Evolutionary conservation across 495 filamentous ascomycete genomes (phyloP), one percentile per base, ranked within the genome.

Genomic region (Xylaria cubensis): DNA sequence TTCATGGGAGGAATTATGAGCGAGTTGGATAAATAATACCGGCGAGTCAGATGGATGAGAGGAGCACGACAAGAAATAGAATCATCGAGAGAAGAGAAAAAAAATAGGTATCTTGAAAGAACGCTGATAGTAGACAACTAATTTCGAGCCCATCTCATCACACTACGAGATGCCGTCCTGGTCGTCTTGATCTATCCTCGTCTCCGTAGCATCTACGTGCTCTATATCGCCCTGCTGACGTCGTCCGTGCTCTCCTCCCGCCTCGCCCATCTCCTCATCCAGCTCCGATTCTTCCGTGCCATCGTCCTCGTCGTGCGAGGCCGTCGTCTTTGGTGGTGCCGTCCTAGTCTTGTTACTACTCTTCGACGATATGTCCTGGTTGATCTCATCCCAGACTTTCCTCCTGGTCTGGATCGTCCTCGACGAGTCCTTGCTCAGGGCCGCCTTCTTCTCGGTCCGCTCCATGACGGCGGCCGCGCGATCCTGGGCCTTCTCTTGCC

Each of bases 401-500:
- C 81, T 82, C 76, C 88, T 76, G 39, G 82, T 78, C 65, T 88
- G 84, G n/a, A 94, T 86, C n/a, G 75, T 84, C 75, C 87, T 90
- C 36, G 85, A 88, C 66, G 86, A 86, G 21, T 76, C 85, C 73
- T 88, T 83, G 81, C 92, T 94, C 76, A 89, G 89, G 67, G 88
- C 83, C 56, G 92, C 83, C 78, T 95, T 97, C 66, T 83, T 85
- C 77, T 91, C 89, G 65, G 89, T 84, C 76, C 90, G 90, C 75
- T 94, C 92, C 79, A 90, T 82, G 74, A 91, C 82, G 8, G 86
- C 86, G 74, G 92, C 92, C 44, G 93, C 94, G 70, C 89, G 87
- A 76, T 95, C 92, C 74, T 94, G 84, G 34, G 83, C 90, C 81
- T 90, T 92, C 76, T 93, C 88, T 41, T 92, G 88, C 59, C 94